A percentile compares a stretch with the other conserved stretches of the same genome.
Conservation (phyloP, 345 rosid genomes). For the Populus simonii region DNA sequence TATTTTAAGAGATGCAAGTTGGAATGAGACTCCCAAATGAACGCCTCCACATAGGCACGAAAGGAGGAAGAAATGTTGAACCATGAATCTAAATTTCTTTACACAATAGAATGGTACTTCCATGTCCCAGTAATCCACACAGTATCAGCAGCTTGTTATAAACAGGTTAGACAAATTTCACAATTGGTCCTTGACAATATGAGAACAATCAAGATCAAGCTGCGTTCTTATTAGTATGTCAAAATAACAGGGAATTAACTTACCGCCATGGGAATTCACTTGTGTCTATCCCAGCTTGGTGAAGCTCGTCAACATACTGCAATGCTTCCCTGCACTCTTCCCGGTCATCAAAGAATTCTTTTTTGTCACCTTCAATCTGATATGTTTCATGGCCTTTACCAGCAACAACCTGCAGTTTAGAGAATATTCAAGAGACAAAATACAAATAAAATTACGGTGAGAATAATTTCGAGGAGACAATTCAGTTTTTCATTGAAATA, state of each 20-base stretch:
- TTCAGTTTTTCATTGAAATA: neutral
- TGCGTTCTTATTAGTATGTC: neutral
- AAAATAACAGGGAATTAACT: slow-evolving; percentile 22
- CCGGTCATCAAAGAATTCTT: slow-evolving; percentile 80
- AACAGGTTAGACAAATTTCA: neutral
- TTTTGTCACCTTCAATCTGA: slow-evolving; percentile 81
- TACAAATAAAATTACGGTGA: neutral
- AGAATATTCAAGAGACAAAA: slow-evolving; percentile 16
- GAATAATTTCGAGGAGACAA: neutral
- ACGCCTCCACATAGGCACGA: neutral
- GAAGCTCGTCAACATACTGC: slow-evolving; percentile 92
- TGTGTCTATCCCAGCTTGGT: slow-evolving; percentile 94
- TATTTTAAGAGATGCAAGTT: neutral
- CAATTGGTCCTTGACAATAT: neutral
- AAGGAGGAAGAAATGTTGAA: neutral
- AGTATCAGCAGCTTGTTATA: neutral
- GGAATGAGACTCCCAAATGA: neutral
- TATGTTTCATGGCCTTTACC: slow-evolving; percentile 91
- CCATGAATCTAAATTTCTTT: neutral
- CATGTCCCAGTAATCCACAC: neutral
- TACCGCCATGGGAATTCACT: slow-evolving; percentile 99
- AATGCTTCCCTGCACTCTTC: slow-evolving; percentile 92
- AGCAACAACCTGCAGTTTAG: slow-evolving; percentile 61
- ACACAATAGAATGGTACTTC: neutral
- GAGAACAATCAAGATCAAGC: neutral